Conservation (phyloP, 2,329 filamentous ascomycete genomes). For the Rhytidhysteron rufulum region DNA sequence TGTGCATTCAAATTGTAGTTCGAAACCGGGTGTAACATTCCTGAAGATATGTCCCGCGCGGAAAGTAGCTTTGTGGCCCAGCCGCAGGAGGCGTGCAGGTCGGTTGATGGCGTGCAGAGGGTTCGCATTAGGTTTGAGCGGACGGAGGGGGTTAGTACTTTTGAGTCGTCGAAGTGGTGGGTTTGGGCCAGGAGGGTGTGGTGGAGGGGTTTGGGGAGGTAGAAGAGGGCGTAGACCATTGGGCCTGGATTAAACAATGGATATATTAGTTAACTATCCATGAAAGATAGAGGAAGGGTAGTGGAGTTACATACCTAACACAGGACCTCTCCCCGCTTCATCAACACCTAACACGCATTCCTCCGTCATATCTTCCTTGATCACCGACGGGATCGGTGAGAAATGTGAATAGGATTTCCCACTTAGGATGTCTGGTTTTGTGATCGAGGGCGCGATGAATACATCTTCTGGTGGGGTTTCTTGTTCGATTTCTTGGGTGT, state of each 20-base stretch:
- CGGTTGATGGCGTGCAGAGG: slow-evolving; percentile 63
- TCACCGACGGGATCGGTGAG: slow-evolving; percentile 39
- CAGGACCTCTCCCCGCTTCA: slow-evolving; percentile 88
- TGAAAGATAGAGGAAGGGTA: slow-evolving; percentile 33
- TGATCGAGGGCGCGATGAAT: slow-evolving; percentile 48
- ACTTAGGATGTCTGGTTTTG: slow-evolving; percentile 33
- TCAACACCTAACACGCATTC: slow-evolving; percentile 84
- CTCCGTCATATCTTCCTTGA: slow-evolving; percentile 42
- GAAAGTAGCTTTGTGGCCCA: slow-evolving; percentile 82
- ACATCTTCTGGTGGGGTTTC: slow-evolving; percentile 34
- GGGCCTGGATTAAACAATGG: slow-evolving; percentile 41
- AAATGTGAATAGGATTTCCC: slow-evolving; percentile 48
- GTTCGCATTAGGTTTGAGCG: slow-evolving; percentile 68
- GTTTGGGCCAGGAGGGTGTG: slow-evolving; percentile 71
- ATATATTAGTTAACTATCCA: slow-evolving; percentile 15
- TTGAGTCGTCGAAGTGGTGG: slow-evolving; percentile 93
- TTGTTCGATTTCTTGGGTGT: slow-evolving; percentile 29
- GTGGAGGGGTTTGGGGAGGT: slow-evolving; percentile 61
- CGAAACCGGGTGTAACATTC: slow-evolving; percentile 64
- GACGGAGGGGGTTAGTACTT: slow-evolving; percentile 77
- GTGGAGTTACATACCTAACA: slow-evolving; percentile 66
- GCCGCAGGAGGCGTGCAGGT: slow-evolving; percentile 64
- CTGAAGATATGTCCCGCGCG: slow-evolving; percentile 74
- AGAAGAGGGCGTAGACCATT: slow-evolving; percentile 69
- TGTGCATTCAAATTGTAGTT: slow-evolving; percentile 93